Base-by-base conservation (phyloP, 1,284 basidiomycete species). In the Apiotrichum brassicae region DNA sequence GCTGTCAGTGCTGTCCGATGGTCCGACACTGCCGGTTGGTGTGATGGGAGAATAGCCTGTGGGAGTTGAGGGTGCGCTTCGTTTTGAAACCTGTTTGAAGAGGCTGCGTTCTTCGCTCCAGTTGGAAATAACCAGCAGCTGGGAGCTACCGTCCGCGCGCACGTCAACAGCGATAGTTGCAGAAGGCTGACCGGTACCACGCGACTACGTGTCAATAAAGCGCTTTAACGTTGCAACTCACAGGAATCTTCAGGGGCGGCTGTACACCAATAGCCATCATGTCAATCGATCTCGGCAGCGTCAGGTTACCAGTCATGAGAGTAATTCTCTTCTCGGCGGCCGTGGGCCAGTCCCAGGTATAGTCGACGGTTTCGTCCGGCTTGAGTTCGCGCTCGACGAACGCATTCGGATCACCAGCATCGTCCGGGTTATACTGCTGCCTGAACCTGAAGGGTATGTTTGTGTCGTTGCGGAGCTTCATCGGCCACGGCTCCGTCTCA, bases 191-290 rank as follows among this genome's bases (percentile, higher is more conserved):
- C 12, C 18, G 5, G 42, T 7, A 22, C 43, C 43, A 25, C 53
- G 33, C 12, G 46, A 32, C 35, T 45, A 43, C 35, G 51, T 57
- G 36, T 41, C 43, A 37, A 41, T 39, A 43, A 35, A 23, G 23
- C 4, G 3, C 16, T 9, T 11, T 4, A 22, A 8, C 16, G 3
- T 38, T 11, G 3, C 4, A 19, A 51, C 64, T 57, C 39, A 62
- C 64, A 1, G 57, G 54, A 6, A 97, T 87, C 69, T 82, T 89
- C 77, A 95, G 92, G 0, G 95, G 95, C 13, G 91, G 75, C 33
- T 97, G 80, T 54, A 88, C 82, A 41, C 95, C 95, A 38, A 99
- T 98, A 71, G 97, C 95, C 82, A 97, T 85, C 53, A 97, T 85
- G 66, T 98, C 95, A 47, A 98, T 77, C 22, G 80, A 76, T 34